These are phyloP conservation scores for Lentithecium fluviatile DNA, from an alignment of 495 filamentous ascomycete species.

Conservation along the genomic window DNA sequence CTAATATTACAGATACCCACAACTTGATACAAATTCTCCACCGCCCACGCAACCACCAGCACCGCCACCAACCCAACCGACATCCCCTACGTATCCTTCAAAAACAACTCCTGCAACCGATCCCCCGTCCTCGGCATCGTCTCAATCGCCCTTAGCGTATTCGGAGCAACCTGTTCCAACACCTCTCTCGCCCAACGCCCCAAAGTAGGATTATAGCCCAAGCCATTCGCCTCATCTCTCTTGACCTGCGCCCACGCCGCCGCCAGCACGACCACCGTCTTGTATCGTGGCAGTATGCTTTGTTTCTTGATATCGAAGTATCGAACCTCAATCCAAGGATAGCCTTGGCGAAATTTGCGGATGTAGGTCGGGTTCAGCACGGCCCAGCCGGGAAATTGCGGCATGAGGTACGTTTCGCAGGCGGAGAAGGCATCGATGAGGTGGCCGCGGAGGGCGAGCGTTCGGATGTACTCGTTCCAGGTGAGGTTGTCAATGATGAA, in stretches of 20 bases:
- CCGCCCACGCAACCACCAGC: not conserved
- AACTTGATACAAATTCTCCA: constrained; percentile 3
- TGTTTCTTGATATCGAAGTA: not conserved
- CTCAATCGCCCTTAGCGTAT: constrained; percentile 52
- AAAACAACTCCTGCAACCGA: constrained; percentile 39
- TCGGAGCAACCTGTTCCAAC: constrained; percentile 45
- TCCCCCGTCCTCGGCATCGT: constrained; percentile 54
- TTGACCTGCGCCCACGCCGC: constrained; percentile 48
- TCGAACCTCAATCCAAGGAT: constrained; percentile 43
- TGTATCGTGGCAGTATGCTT: constrained; percentile 44
- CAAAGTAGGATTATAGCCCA: constrained; percentile 29
- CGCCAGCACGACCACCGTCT: constrained; percentile 57
- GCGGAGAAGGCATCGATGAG: constrained; percentile 57
- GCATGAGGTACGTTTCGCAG: constrained; percentile 74
- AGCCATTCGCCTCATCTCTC: constrained; percentile 41
- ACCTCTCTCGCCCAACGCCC: constrained; percentile 24
- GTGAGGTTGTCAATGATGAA: constrained; percentile 64
- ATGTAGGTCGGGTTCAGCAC: constrained; percentile 6
- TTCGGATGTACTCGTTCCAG: constrained; percentile 61
- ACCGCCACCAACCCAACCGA: not conserved
- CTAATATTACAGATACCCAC: not conserved
- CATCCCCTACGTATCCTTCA: constrained; percentile 6
- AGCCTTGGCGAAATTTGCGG: constrained; percentile 27
- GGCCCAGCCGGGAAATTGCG: constrained; percentile 69
- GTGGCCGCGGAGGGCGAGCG: constrained; percentile 43